Evolutionary conservation across 169 alveolate genomes (phyloP), one percentile per base, ranked within the genome.

Genomic region (Sarcocystis neurona): DNA sequence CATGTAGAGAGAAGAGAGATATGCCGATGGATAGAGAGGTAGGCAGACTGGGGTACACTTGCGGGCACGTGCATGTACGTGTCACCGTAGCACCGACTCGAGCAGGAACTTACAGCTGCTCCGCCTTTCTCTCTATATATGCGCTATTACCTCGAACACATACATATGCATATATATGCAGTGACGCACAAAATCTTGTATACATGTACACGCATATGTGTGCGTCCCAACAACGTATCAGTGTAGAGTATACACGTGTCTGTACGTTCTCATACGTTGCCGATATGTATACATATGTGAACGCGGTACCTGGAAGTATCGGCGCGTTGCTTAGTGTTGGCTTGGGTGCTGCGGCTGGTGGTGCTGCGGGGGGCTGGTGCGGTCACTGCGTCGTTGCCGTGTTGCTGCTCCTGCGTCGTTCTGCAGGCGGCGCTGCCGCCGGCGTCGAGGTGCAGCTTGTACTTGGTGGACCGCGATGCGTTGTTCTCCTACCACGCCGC

Each of bases 401-500:
- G 78, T 1, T 58, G 39, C 23, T 30, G 3, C 41, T 63, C 0
- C 8, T 58, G 0, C 44, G 2, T 78, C 0, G 44, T 34, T 46
- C 15, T 58, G 58, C 84, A 94, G 78, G 94, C 93, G 48, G 95
- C 96, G 44, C 88, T 98, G 63, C 98, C 98, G 50, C 97, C 98
- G 68, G 99, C 99, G 0, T 82, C 94, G 37, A 94, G 96, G 78
- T 98, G 99, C 92, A 97, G 97, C 80, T 94, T 98, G 77, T 98
- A 97, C 95, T 92, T 96, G 92, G 99, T 99, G 56, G 97, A 99
- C 93, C 96, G 99, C 88, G 99, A 98, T 89, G 98, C 99, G 8
- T 95, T 99, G 70, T 98, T 98, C 94, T 97, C 99, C 30, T 98
- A 97, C 93, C 99, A 98, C 92, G 95, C 96, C 90, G 97, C 99